Evolutionary conservation across 1,139 yeast genomes (phyloP).

Genomic region (Yamadazyma atlantica): DNA sequence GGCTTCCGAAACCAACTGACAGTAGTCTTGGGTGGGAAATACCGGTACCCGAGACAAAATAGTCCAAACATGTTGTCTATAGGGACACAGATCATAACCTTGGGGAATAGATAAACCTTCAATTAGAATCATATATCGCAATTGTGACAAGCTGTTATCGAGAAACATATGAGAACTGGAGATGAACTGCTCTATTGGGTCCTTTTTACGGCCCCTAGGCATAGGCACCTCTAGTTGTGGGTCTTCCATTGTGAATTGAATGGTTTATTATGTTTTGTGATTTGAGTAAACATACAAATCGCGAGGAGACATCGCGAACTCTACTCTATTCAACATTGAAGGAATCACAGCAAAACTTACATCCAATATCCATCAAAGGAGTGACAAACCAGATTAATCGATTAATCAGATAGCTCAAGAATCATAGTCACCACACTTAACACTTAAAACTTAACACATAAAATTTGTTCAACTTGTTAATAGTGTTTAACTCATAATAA

Average conservation of each 20-base stretch:
- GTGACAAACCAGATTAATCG: too few relatives aligned
- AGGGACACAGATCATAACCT: constrained; percentile 57
- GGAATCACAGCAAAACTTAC: too few relatives aligned
- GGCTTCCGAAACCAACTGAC: constrained; percentile 55
- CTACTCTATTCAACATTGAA: too few relatives aligned
- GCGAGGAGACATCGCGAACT: too few relatives aligned
- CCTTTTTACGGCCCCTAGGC: constrained; percentile 52
- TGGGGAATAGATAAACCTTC: constrained; percentile 66
- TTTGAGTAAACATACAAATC: too few relatives aligned
- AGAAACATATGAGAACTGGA: constrained; percentile 61
- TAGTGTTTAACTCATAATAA: background rate
- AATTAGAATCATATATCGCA: constrained; percentile 73
- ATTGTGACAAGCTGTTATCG: constrained; percentile 71
- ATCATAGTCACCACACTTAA: too few relatives aligned
- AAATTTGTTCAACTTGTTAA: too few relatives aligned
- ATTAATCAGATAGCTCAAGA: too few relatives aligned
- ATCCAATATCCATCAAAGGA: too few relatives aligned
- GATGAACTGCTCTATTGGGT: constrained; percentile 64
- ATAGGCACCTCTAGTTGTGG: background rate
- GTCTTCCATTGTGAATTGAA: too few relatives aligned
- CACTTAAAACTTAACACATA: background rate
- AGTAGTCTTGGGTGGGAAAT: constrained; percentile 52
- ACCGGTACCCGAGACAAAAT: constrained; percentile 68
- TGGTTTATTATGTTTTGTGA: background rate
- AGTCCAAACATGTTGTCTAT: constrained; percentile 81